Percentiles rank a stretch among this genome's conserved stretches.
These are phyloP conservation scores for Carallia brachiata DNA, from an alignment of 345 rosid genomes.

Conservation along the genomic window DNA sequence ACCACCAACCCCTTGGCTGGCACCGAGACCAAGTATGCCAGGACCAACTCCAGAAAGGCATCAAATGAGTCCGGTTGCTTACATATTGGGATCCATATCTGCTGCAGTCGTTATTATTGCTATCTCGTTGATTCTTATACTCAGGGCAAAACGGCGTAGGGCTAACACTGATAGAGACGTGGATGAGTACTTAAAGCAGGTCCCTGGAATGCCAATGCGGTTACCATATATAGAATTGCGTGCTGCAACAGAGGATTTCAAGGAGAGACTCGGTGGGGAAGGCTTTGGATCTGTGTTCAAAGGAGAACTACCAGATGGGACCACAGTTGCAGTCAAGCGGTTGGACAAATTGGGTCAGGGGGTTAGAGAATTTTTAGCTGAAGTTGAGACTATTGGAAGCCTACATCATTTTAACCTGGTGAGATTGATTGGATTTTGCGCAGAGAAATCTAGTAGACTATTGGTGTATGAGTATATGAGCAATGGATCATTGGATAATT, in stretches of 20 bases:
- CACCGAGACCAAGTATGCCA: too few relatives aligned
- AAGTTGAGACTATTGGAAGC: conserved; percentile 15
- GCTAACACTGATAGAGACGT: neutral
- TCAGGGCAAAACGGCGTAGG: too few relatives aligned
- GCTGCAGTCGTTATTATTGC: too few relatives aligned
- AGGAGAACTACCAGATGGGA: conserved; percentile 1
- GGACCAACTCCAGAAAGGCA: too few relatives aligned
- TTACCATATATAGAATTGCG: conserved; percentile 12
- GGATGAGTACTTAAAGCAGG: neutral
- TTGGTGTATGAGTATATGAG: conserved; percentile 15
- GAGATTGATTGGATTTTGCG: conserved; percentile 19
- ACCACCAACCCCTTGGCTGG: too few relatives aligned
- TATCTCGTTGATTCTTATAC: too few relatives aligned
- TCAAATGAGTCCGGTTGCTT: too few relatives aligned
- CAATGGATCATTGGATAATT: conserved; percentile 15
- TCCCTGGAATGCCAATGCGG: neutral
- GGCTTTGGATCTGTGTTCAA: conserved; percentile 22
- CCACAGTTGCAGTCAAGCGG: conserved; percentile 14
- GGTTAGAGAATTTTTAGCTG: conserved; percentile 8
- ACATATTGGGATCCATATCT: too few relatives aligned
- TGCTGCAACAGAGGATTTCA: conserved; percentile 7
- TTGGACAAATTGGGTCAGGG: neutral
- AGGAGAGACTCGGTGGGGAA: conserved; percentile 3
- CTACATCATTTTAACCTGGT: conserved; percentile 18
- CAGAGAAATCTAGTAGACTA: conserved; percentile 9